Base-by-base conservation (phyloP, 1,284 basidiomycete species). In the Ganoderma boninense region DNA sequence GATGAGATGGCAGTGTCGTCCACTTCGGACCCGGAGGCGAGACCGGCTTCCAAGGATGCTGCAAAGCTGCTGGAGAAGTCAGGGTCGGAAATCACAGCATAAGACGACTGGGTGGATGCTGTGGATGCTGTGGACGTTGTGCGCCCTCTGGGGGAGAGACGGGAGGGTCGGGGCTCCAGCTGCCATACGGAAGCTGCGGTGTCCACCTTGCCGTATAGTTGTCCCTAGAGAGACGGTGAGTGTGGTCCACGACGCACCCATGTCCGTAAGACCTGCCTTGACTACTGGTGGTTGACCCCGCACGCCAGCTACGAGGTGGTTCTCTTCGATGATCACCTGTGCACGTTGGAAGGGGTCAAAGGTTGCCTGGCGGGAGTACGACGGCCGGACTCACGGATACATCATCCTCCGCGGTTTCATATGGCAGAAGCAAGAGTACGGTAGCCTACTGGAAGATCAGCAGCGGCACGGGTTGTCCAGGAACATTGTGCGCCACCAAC, bases 21-120 rank as follows among this genome's bases (percentile, higher is more conserved):
- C 10, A 84, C 83, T 66, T 94, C 92, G 5, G 73, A 74, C 14
- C 73, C 70, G 10, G 93, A 94, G 13, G 85, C 85, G 42, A 89
- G 89, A 5, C 84, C 89, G 73, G 90, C 91, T 75, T 92, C 93
- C 5, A 94, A 84, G 26, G 93, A 94, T 8, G 91, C 92, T 2
- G 91, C 90, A 73, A 94, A 93, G 78, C 90, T 92, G 80, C 91
- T 94, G 7, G 92, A 92, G 65, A 94, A 90, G 73, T 94, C 92
- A 1, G 88, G 89, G 72, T 94, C 93, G 14, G 93, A 93, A 3
- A 95, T 84, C 67, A 93, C 85, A 2, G 93, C 92, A 74, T 90
- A 94, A 0, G 92, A 94, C 11, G 93, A 94, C 52, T 89, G 91
- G 0, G 90, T 91, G 8, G 92, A 94, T 0, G 89, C 81, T 6